These are phyloP conservation scores for Cyberlindnera mississippiensis DNA, from an alignment of 805 yeast species.

Conservation along the genomic window DNA sequence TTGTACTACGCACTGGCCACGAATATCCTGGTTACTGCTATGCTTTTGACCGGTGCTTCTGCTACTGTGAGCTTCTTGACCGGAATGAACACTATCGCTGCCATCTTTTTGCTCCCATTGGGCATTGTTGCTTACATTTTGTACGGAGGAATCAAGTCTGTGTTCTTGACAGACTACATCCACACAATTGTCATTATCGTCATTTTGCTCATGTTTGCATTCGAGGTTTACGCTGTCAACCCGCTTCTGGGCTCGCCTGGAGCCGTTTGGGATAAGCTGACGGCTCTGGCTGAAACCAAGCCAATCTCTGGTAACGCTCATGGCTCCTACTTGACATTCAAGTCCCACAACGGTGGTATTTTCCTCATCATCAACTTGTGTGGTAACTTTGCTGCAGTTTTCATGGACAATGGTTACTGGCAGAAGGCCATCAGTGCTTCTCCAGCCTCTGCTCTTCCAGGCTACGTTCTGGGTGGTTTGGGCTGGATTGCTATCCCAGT, in stretches of 20 bases:
- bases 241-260: conserved; percentile 77
- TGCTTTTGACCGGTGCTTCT: conserved; percentile 88
- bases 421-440: conserved; percentile 84
- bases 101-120: conserved; percentile 76
- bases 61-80: conserved; percentile 78
- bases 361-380: conserved; percentile 85
- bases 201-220: conserved; percentile 76
- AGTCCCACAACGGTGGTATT: conserved; percentile 80
- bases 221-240: conserved; percentile 71
- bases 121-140: conserved; percentile 73
- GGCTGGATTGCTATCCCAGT: conserved; percentile 92
- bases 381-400: conserved; percentile 88
- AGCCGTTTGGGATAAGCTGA: conserved; percentile 69
- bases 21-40: conserved; percentile 85
- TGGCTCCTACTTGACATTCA: conserved; percentile 87
- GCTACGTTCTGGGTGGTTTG: conserved; percentile 82
- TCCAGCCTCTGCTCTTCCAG: conserved; percentile 82
- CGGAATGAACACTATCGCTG: conserved; percentile 80
- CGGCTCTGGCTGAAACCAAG: conserved; percentile 49
- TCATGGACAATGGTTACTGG: conserved; percentile 84
- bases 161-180: conserved; percentile 72
- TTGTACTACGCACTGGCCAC: conserved; percentile 83
- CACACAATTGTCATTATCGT: conserved; percentile 80
- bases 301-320: conserved; percentile 80
- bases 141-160: conserved; percentile 81